Evolutionary conservation across 2,329 filamentous ascomycete species (phyloP), one percentile per base, ranked within the genome.

Genomic region (Beauveria medogensis): DNA sequence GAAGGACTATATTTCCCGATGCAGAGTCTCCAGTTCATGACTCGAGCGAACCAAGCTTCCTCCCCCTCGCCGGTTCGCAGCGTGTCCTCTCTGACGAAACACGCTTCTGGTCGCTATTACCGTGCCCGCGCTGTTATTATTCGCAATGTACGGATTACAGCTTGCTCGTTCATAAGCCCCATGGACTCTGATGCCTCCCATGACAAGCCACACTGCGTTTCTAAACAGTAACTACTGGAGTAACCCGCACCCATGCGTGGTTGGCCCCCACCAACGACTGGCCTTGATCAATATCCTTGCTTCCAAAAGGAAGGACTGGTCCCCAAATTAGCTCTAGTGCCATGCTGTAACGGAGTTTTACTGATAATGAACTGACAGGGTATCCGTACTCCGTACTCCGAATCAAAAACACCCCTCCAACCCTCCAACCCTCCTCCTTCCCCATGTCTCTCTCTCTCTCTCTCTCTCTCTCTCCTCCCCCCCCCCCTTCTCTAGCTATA

Each of bases 201-300:
- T 60, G 58, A 30, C 43, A 51, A 43, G 51, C 50, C 44, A 60
- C 40, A 52, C 50, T 22, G 41, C 30, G 10, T 48, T 48, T 48
- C 43, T 60, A n/a, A 22, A 52, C 41, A 59, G 34, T 20, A 54
- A 48, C 50, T 12, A 60, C 51, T 55, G 50, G 58, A 60, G 51
- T 14, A 16, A 58, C 54, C 54, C 48, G 60, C 53, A 60, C 48
- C 60, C 60, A 57, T 61, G 48, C 44, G 16, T 58, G 47, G 60
- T 54, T 53, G 60, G 60, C 60, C 60, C 60, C 60, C 60, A 61
- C 60, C 60, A 57, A 61, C 47, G 54, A 55, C 54, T 40, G 43
- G 54, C 60, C 54, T 48, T 61, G 28, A 58, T 61, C 60, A 47
- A 50, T 52, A 61, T 56, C 59, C 59, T 52, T 53, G 59, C 34